These are phyloP conservation scores for Fusarium luffae DNA, from an alignment of 2,329 filamentous ascomycete genomes.

Conservation along the genomic window DNA sequence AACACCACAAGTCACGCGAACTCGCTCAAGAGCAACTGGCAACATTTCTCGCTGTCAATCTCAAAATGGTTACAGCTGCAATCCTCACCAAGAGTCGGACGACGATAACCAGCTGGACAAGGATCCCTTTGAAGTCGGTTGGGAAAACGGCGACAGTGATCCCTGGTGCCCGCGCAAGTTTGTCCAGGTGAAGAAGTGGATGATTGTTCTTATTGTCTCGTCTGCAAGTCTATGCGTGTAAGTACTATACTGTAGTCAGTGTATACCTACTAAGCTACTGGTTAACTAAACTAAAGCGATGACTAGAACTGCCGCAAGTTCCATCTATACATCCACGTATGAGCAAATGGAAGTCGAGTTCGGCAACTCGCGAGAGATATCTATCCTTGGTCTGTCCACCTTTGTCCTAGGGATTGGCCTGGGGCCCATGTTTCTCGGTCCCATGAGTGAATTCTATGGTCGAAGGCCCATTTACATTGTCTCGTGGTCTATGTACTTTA, in stretches of 20 bases:
- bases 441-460: conserved; percentile 82
- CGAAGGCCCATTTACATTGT: conserved; percentile 82
- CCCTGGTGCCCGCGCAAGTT: conserved; percentile 79
- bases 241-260: conserved; percentile 54
- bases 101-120: conserved; percentile 43
- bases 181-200: conserved; percentile 76
- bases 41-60: conserved; percentile 49
- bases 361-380: conserved; percentile 74
- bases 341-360: conserved; percentile 80
- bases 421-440: conserved; percentile 71
- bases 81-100: conserved; percentile 30
- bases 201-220: conserved; percentile 79
- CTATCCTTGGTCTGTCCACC: conserved; percentile 81
- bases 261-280: background rate
- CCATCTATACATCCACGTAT: conserved; percentile 91
- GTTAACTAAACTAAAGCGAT: background rate
- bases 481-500: conserved; percentile 78
- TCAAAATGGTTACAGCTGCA: conserved; percentile 59
- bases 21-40: conserved; percentile 18
- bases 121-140: conserved; percentile 75
- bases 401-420: conserved; percentile 82
- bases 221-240: conserved; percentile 84
- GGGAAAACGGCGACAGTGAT: conserved; percentile 78
- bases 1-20: conserved; percentile 5
- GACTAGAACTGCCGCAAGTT: conserved; percentile 81